Evolutionary conservation across 441 rosid genomes (phyloP).

Genomic region (Populus tomentosa): DNA sequence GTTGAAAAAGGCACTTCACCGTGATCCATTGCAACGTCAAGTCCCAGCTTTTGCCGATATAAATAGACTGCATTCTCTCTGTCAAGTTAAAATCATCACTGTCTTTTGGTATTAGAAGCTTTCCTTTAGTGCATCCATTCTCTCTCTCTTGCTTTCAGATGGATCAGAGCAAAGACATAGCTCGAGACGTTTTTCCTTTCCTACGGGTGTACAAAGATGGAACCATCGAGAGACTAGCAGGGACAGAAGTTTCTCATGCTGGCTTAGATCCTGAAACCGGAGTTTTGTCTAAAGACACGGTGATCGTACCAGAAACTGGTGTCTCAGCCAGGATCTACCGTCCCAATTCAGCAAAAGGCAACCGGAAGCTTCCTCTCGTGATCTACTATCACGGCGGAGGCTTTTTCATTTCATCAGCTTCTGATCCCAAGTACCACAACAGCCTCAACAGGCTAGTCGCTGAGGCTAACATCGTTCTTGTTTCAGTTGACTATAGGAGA

Average conservation of each 20-base stretch:
- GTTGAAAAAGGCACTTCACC: no score
- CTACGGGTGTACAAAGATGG: constrained; percentile 55
- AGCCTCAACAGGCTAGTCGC: constrained; percentile 52
- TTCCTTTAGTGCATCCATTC: not conserved
- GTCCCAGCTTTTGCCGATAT: no score
- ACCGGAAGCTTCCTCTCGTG: constrained; percentile 54
- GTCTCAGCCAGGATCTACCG: constrained; percentile 57
- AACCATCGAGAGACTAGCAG: constrained; percentile 47
- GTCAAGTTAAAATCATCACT: not conserved
- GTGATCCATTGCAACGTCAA: no score
- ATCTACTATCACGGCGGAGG: constrained; percentile 82
- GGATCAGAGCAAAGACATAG: constrained; percentile 38
- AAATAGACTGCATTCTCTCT: no score
- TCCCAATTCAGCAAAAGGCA: constrained; percentile 23
- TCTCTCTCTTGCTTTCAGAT: constrained; percentile 12
- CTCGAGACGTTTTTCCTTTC: constrained; percentile 54
- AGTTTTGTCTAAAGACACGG: constrained; percentile 61
- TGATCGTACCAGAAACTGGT: constrained; percentile 36
- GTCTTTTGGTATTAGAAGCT: not conserved
- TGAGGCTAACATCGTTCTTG: constrained; percentile 42
- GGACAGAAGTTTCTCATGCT: constrained; percentile 42
- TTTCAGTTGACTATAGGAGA: constrained; percentile 64
- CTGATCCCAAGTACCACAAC: constrained; percentile 56
- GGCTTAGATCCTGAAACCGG: constrained; percentile 54
- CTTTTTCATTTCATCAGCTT: constrained; percentile 48